Conservation (phyloP, 2,329 filamentous ascomycete genomes). For the Xylaria sp. region DNA sequence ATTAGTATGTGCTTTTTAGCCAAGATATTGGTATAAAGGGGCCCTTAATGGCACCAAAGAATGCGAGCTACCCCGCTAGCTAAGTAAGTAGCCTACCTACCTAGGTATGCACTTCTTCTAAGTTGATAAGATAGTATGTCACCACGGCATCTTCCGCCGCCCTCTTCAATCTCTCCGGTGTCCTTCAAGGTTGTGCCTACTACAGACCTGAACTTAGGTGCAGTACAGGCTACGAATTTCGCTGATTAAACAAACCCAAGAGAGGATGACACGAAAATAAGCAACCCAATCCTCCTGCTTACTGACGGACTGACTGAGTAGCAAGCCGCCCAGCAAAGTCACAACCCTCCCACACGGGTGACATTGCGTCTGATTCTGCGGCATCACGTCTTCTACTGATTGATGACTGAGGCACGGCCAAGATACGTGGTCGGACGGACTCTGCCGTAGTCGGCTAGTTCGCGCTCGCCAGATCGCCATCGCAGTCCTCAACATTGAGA, state of each 20-base stretch:
- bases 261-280: conserved; percentile 8
- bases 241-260: not conserved
- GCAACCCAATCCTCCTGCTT: conserved; percentile 8
- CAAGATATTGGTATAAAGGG: conserved; percentile 3
- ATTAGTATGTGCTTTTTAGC: not conserved
- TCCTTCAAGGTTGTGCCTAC: not conserved
- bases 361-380: not conserved
- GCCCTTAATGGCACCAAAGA: not conserved
- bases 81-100: not conserved
- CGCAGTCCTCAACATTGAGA: not conserved
- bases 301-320: not conserved
- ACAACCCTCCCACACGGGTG: not conserved
- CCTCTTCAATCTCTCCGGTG: not conserved
- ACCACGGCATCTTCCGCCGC: conserved; percentile 8
- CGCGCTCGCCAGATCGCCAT: not conserved
- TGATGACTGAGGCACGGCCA: not conserved
- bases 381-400: not conserved
- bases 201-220: not conserved
- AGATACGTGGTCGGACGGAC: not conserved
- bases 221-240: not conserved
- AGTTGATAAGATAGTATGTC: conserved; percentile 7
- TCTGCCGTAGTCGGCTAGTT: not conserved
- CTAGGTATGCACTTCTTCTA: not conserved
- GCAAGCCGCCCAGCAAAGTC: not conserved
- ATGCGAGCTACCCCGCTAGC: not conserved